Evolutionary conservation across 768 basidiomycete species (phyloP).

Genomic region (Trametes cingulata): DNA sequence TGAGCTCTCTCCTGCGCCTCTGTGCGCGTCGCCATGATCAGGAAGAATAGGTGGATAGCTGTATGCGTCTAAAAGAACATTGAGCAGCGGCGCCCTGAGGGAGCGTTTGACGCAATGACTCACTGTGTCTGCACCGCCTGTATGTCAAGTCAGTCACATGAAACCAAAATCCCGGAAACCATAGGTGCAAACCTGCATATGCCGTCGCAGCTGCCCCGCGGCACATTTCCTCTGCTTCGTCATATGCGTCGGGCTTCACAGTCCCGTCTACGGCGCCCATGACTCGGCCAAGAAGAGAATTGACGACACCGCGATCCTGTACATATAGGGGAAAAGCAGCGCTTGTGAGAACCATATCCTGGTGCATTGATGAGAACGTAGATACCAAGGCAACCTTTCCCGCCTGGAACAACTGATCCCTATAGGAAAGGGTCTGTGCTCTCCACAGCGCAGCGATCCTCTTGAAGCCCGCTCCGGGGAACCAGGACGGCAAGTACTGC

Average conservation of each 20-base stretch:
- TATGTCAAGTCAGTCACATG: no score
- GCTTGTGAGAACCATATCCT: neutral
- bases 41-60: conserved; percentile 23
- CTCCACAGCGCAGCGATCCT: conserved; percentile 64
- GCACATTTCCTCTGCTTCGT: neutral
- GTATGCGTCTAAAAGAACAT: conserved; percentile 15
- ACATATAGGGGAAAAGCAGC: no score
- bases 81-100: neutral
- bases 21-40: conserved; percentile 29
- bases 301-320: neutral
- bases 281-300: conserved; percentile 3
- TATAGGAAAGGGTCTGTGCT: conserved; percentile 60
- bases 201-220: conserved; percentile 6
- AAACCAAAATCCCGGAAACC: no score
- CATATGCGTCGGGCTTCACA: neutral
- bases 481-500: conserved; percentile 60
- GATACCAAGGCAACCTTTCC: conserved; percentile 57
- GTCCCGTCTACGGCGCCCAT: neutral
- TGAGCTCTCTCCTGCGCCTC: conserved; percentile 28
- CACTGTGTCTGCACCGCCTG: conserved; percentile 12
- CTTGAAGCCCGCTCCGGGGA: conserved; percentile 69
- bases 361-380: neutral
- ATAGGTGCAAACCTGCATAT: conserved; percentile 5
- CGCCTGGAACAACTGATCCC: conserved; percentile 61
- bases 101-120: no score